Percentiles rank a stretch among this genome's conserved stretches.
phyloP scores from a whole-genome alignment of 805 yeast species.

The Pichia thaimueangensis region DNA sequence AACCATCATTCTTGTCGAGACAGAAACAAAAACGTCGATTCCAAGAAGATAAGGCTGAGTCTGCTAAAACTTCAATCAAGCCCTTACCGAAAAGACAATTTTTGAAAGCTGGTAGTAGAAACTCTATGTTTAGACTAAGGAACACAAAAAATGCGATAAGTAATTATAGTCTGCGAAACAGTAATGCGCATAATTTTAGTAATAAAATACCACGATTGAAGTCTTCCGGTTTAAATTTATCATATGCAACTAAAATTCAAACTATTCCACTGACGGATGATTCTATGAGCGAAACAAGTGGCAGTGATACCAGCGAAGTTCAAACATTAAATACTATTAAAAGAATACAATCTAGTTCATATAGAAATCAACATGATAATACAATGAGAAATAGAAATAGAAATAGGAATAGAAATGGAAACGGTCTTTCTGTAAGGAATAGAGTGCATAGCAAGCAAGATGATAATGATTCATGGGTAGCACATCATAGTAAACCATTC shows the following conservation, averaged over 20 bases:
- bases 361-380: neutral
- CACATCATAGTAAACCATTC: conserved; percentile 23
- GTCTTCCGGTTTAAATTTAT: conserved; percentile 4
- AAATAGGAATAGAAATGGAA: neutral
- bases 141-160: neutral
- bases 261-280: neutral
- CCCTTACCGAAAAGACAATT: conserved; percentile 3
- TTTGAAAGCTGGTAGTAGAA: conserved; percentile 6
- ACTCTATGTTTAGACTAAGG: neutral
- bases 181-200: neutral
- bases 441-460: neutral
- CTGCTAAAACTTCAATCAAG: too few relatives aligned
- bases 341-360: too few relatives aligned
- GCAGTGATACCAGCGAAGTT: conserved; percentile 11
- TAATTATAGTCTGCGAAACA: neutral
- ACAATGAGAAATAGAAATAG: neutral
- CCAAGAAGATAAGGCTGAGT: too few relatives aligned
- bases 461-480: conserved; percentile 18
- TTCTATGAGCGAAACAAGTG: conserved; percentile 6
- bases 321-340: conserved; percentile 1
- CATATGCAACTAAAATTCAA: conserved; percentile 9
- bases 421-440: too few relatives aligned
- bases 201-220: neutral
- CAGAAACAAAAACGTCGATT: neutral
- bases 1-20: too few relatives aligned